Percentiles rank a stretch among this genome's conserved stretches.
Conservation (phyloP, 306 rosid species). For the Lathyrus tuberosus region DNA sequence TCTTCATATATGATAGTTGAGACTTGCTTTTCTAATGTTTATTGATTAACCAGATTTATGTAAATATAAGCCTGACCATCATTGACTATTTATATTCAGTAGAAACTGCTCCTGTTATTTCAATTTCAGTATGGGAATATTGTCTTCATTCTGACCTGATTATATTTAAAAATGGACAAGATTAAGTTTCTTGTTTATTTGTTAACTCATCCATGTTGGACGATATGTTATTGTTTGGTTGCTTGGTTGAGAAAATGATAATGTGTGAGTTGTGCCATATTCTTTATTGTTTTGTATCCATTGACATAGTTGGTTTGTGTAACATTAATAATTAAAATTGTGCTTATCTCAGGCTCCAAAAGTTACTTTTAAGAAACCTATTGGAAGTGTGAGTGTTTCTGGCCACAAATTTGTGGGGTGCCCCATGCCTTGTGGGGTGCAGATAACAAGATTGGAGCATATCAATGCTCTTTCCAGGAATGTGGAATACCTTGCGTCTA, state of each 20-base stretch:
- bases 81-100: no score
- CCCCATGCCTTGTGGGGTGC: constrained; percentile 69
- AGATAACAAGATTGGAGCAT: constrained; percentile 56
- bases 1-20: no score
- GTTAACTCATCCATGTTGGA: constrained; percentile 25
- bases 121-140: background rate
- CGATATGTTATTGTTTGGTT: background rate
- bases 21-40: no score
- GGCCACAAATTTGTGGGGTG: constrained; percentile 68
- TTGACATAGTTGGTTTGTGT: no score
- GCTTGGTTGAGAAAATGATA: constrained; percentile 13
- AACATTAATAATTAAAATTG: background rate
- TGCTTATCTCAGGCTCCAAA: constrained; percentile 55
- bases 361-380: constrained; percentile 59
- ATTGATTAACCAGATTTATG: no score
- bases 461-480: constrained; percentile 55
- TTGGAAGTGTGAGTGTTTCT: constrained; percentile 63
- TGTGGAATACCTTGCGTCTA: no score
- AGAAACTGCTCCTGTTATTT: constrained; percentile 1
- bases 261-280: background rate
- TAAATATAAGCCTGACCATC: no score
- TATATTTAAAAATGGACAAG: constrained; percentile 13
- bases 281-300: background rate
- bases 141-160: constrained; percentile 12
- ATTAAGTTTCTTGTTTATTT: constrained; percentile 15